phyloP scores from a whole-genome alignment of 176 grass and related monocot species.

The Themeda triandra region DNA sequence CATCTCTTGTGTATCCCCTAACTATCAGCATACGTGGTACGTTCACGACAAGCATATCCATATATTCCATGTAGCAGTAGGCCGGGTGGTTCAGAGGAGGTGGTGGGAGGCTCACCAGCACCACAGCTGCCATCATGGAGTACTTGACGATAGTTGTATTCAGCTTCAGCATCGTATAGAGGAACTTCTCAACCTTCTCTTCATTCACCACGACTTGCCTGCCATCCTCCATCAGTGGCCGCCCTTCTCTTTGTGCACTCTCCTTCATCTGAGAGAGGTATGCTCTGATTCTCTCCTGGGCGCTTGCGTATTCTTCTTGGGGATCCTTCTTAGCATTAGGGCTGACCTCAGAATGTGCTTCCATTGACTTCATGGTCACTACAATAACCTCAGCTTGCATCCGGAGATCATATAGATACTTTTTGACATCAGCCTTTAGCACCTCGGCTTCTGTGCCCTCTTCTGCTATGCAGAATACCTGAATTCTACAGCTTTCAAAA shows the following conservation, averaged over 20 bases:
- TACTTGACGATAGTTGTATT: constrained; percentile 81
- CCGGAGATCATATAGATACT: constrained; percentile 86
- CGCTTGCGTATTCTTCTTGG: constrained; percentile 46
- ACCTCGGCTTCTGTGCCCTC: constrained; percentile 79
- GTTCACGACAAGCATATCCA: constrained; percentile 85
- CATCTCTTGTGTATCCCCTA: constrained; percentile 87
- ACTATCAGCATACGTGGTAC: constrained; percentile 85
- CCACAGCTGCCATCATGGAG: constrained; percentile 78
- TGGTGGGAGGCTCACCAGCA: constrained; percentile 82
- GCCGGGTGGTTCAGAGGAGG: constrained; percentile 77
- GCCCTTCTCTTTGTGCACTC: constrained; percentile 43
- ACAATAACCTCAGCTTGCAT: constrained; percentile 97
- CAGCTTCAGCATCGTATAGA: constrained; percentile 73
- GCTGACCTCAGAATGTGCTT: constrained; percentile 20
- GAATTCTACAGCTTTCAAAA: constrained; percentile 88
- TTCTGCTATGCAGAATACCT: constrained; percentile 96
- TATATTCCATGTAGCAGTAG: constrained; percentile 96
- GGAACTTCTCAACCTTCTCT: constrained; percentile 83
- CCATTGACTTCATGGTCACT: constrained; percentile 76
- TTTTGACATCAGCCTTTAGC: constrained; percentile 79
- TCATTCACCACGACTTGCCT: constrained; percentile 67
- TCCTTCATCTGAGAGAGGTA: constrained; percentile 71
- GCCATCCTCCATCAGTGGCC: constrained; percentile 52
- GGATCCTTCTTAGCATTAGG: constrained; percentile 54
- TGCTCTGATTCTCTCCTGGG: constrained; percentile 53